Evolutionary conservation across 208 protist species (phyloP), one percentile per base, ranked within the genome.

Genomic region (Histomonas meleagridis): DNA sequence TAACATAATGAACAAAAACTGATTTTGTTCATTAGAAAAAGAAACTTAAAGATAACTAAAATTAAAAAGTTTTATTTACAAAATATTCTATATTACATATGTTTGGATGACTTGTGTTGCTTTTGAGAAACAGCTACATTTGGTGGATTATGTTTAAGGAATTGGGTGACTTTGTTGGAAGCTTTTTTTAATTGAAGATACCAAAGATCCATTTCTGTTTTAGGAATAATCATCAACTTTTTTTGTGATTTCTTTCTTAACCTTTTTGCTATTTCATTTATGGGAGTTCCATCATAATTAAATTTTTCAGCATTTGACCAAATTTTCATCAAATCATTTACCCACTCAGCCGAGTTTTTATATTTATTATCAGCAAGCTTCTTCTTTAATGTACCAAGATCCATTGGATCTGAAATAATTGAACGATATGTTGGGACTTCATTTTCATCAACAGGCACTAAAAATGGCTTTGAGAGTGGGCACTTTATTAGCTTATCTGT

Each of bases 371-470:
- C 40, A 57, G 21, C 49, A 21, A 93, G 51, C 38, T 93, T 92
- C 0, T 69, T 23, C 62, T 46, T 90, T 18, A 94, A 43, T 60
- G 95, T 96, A 10, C 91, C 38, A 0, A 96, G 48, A 92, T 96
- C 95, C 95, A 96, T 96, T 35, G 95, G 95, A 28, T 94, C 28
- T 78, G 96, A 96, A 72, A 96, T 94, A 32, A 96, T 92, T 16
- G 92, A 72, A 53, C 95, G 93, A 91, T 96, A 96, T 90, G 95
- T 93, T 18, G 95, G 95, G 43, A 96, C 95, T 55, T 92, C 26
- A 5, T 94, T 70, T 38, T 32, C 26, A 62, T 96, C 95, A 7
- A 96, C 95, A 51, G 95, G 95, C 14, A 55, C 5, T 35, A 92
- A 49, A 91, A 96, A 96, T 40, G 91, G 90, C 28, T 57, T 55